phyloP scores from a whole-genome alignment of 192 early-diverging fungal genomes.

The Backusella sp. region DNA sequence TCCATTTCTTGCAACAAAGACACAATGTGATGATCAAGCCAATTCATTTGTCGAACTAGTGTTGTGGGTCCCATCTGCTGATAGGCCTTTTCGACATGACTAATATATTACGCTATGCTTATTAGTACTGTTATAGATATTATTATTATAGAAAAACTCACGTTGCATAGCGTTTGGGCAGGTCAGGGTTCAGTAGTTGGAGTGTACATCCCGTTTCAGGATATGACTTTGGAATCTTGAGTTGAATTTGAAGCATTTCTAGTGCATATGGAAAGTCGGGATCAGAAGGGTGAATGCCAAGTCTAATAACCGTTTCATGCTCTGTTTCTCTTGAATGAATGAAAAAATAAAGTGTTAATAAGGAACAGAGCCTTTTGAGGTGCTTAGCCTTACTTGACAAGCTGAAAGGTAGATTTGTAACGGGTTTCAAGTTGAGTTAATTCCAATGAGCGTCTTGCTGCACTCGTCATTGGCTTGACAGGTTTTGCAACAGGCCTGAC shows the following conservation, averaged over 20 bases:
- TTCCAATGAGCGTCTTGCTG: conserved; percentile 7
- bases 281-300: conserved; percentile 48
- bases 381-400: conserved; percentile 3
- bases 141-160: conserved; percentile 12
- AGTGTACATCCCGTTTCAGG: conserved; percentile 38
- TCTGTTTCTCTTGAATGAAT: not conserved
- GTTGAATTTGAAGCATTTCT: conserved; percentile 51
- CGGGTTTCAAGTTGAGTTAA: conserved; percentile 24
- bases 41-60: conserved; percentile 46
- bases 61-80: conserved; percentile 24
- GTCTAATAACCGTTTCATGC: conserved; percentile 21
- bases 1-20: conserved; percentile 44
- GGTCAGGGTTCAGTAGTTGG: conserved; percentile 44
- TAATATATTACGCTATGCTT: conserved; percentile 22
- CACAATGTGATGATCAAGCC: conserved; percentile 68
- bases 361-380: not conserved
- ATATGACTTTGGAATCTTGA: conserved; percentile 58
- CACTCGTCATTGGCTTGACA: conserved; percentile 5
- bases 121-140: not conserved
- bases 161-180: conserved; percentile 48
- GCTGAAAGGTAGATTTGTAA: conserved; percentile 12
- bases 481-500: not conserved
- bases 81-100: conserved; percentile 59
- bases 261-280: conserved; percentile 85
- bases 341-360: not conserved